These are phyloP conservation scores for Pichia exigua DNA, from an alignment of 805 yeast genomes.

Conservation along the genomic window DNA sequence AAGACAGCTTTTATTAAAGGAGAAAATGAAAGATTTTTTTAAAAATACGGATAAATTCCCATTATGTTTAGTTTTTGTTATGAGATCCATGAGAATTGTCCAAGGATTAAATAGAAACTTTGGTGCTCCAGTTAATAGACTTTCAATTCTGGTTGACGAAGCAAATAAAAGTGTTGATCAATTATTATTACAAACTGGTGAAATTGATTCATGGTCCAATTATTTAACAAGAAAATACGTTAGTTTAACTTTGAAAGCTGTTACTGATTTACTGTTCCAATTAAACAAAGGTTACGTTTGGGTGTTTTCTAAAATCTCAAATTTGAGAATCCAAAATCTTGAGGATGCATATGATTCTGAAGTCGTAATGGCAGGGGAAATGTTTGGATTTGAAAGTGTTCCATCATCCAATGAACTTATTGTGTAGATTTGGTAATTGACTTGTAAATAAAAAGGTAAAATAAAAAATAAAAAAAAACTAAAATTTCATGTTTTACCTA, in stretches of 20 bases:
- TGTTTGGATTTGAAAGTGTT: constrained; percentile 34
- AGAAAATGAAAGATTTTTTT: constrained; percentile 47
- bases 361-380: constrained; percentile 34
- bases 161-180: constrained; percentile 31
- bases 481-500: not conserved
- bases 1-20: constrained; percentile 34
- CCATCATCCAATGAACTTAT: constrained; percentile 23
- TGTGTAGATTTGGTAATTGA: constrained; percentile 4
- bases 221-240: constrained; percentile 15
- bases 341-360: constrained; percentile 41
- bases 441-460: not conserved
- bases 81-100: constrained; percentile 67
- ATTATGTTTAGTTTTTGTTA: constrained; percentile 52
- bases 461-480: not conserved
- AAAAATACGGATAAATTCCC: constrained; percentile 63
- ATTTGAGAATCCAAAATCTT: constrained; percentile 25
- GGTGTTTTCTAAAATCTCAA: constrained; percentile 2
- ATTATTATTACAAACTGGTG: constrained; percentile 9
- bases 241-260: constrained; percentile 9
- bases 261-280: constrained; percentile 11
- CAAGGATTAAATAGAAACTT: constrained; percentile 58
- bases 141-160: constrained; percentile 52
- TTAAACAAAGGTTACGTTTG: constrained; percentile 9
- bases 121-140: constrained; percentile 70
- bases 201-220: constrained; percentile 11